Evolutionary conservation across 176 grass and related monocot genomes (phyloP).

Genomic region (Aegilops speltoides): DNA sequence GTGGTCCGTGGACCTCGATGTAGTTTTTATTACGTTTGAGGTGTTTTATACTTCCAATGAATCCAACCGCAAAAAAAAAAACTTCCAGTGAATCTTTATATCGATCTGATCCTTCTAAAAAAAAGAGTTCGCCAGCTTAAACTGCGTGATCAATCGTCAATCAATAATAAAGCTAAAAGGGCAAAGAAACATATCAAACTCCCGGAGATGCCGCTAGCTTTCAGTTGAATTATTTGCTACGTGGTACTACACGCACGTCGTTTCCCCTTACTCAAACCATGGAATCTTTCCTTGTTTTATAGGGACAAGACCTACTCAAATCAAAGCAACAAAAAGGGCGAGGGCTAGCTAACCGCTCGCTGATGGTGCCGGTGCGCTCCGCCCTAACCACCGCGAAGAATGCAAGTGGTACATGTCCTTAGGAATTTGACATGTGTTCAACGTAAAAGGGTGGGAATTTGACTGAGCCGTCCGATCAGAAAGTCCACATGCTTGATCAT

Average conservation of each 20-base stretch:
- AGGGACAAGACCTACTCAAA: conserved; percentile 25
- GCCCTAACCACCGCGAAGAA: conserved; percentile 1
- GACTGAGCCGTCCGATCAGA: background rate
- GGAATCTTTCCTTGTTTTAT: conserved; percentile 47
- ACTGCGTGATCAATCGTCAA: conserved; percentile 8
- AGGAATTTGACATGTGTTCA: background rate
- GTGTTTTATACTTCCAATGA: too few species aligned
- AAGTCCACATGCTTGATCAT: background rate
- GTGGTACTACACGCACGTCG: background rate
- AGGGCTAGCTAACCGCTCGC: background rate
- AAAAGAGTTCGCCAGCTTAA: background rate
- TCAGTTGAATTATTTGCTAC: conserved; percentile 33
- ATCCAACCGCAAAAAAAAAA: too few species aligned
- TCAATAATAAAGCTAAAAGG: background rate
- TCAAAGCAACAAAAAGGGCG: conserved; percentile 33
- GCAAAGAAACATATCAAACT: background rate
- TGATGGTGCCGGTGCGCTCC: background rate
- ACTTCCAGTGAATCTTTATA: too few species aligned
- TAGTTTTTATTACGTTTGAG: too few species aligned
- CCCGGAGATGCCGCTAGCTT: conserved; percentile 28
- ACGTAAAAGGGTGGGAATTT: background rate
- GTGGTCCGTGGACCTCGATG: too few species aligned
- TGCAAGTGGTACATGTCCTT: background rate
- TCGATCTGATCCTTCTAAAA: too few species aligned
- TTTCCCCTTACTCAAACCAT: background rate